These are phyloP conservation scores for Pneumocystis canis DNA, from an alignment of 1,139 yeast genomes.

Conservation along the genomic window DNA sequence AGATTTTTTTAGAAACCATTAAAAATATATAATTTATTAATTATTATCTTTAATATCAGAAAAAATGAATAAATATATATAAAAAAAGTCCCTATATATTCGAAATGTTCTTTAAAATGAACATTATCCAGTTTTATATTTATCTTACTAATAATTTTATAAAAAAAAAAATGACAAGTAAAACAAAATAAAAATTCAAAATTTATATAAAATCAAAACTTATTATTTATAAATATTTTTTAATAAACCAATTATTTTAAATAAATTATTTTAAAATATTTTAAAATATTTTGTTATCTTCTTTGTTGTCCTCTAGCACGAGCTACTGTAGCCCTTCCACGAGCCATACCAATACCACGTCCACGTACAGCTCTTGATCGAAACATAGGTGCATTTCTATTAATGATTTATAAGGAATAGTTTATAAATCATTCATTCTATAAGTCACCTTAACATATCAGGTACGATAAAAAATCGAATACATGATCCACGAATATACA, in stretches of 20 bases:
- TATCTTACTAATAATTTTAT: too few relatives aligned
- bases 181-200: neutral
- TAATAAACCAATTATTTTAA: neutral
- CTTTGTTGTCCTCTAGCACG: conserved; percentile 12
- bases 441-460: conserved; percentile 48
- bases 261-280: neutral
- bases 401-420: too few relatives aligned
- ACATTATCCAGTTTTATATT: too few relatives aligned
- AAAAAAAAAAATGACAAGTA: neutral
- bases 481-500: conserved; percentile 83
- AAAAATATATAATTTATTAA: neutral
- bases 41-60: neutral
- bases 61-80: neutral
- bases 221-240: neutral
- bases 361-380: conserved; percentile 14
- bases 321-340: conserved; percentile 17
- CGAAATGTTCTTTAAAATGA: too few relatives aligned
- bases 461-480: conserved; percentile 75
- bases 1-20: conserved; percentile 21
- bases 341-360: conserved; percentile 16
- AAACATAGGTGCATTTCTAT: conserved; percentile 18
- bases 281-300: neutral
- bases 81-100: neutral
- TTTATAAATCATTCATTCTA: too few relatives aligned
- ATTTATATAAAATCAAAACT: neutral